Evolutionary conservation across 164 flowering plant species (phyloP).

Genomic region (Stephania yunnanensis): DNA sequence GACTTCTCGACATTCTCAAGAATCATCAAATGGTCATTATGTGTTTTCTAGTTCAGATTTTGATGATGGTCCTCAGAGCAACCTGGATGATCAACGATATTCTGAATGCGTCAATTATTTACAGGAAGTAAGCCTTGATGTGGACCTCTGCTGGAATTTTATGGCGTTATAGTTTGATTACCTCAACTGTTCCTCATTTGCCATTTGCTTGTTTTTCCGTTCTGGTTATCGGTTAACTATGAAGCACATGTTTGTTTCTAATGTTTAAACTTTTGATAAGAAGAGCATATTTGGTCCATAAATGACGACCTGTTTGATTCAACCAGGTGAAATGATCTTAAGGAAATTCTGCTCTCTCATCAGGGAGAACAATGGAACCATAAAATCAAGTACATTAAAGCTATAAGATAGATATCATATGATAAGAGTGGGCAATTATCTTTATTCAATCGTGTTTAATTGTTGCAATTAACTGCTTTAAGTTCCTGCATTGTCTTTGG

Average conservation of each 20-base stretch:
- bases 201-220: not conserved
- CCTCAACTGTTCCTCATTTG: not conserved
- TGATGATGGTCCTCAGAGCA: constrained; percentile 91
- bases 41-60: constrained; percentile 35
- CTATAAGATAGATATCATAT: not conserved
- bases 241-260: not conserved
- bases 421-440: not conserved
- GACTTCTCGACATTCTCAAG: constrained; percentile 65
- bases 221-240: not conserved
- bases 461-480: not conserved
- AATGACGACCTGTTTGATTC: not conserved
- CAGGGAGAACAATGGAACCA: not conserved
- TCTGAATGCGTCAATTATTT: constrained; percentile 77
- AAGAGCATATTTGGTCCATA: not conserved
- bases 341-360: not conserved
- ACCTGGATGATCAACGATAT: constrained; percentile 70
- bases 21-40: constrained; percentile 48
- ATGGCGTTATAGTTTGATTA: not conserved
- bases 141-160: not conserved
- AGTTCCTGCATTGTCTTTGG: not conserved
- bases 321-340: not conserved
- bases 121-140: constrained; percentile 67
- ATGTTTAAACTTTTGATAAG: not conserved
- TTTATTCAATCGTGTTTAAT: not conserved
- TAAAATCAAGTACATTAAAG: not conserved